phyloP scores from a whole-genome alignment of 768 basidiomycete genomes.

The Lentinula raphanica region DNA sequence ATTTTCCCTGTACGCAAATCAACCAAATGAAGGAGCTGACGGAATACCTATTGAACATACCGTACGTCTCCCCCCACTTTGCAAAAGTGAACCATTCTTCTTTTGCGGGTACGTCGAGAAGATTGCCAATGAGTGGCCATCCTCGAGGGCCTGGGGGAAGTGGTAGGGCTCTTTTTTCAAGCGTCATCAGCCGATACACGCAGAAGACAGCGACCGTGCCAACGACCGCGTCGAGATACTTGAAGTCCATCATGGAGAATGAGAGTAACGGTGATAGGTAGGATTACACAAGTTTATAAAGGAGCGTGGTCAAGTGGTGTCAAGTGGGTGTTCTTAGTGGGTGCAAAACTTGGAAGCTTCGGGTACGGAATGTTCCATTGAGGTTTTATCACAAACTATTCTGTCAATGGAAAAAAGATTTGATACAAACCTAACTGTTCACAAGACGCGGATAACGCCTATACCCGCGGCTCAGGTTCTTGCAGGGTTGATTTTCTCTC shows the following conservation, averaged over 20 bases:
- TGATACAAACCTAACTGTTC: background rate
- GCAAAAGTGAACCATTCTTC: constrained; percentile 14
- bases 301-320: background rate
- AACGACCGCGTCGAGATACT: background rate
- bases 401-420: background rate
- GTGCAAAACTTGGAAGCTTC: background rate
- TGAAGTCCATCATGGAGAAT: background rate
- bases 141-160: constrained; percentile 14
- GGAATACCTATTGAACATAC: constrained; percentile 5
- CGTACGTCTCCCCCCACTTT: constrained; percentile 16
- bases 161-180: background rate
- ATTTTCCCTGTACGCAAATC: background rate
- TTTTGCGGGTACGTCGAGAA: constrained; percentile 12
- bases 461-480: background rate
- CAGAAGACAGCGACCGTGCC: background rate
- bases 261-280: background rate
- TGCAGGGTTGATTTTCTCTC: background rate
- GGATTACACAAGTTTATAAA: background rate
- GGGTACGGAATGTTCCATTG: background rate
- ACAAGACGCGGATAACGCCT: background rate
- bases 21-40: background rate
- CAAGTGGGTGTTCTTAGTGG: background rate
- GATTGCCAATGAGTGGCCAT: constrained; percentile 17
- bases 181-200: background rate
- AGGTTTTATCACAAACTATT: constrained; percentile 3